phyloP scores from a whole-genome alignment of 139 green algal species.

The Diplosphaera chodatii region DNA sequence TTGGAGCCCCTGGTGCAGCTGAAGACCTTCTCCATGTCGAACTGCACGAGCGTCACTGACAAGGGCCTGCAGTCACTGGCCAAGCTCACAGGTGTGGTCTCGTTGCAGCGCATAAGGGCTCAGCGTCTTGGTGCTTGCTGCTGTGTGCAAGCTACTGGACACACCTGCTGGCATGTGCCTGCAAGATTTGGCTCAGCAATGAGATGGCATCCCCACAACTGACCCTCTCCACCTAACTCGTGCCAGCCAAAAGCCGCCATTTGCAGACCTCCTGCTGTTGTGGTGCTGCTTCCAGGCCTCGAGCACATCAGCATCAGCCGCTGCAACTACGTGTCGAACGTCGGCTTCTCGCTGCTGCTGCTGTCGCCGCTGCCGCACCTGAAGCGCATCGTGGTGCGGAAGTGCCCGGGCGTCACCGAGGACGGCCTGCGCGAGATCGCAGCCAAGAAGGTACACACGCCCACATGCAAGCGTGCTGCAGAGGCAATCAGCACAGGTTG shows the following conservation, averaged over 20 bases:
- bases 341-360: neutral
- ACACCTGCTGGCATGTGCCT: too few relatives aligned
- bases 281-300: neutral
- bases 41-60: neutral
- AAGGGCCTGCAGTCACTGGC: slow-evolving; percentile 15
- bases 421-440: neutral
- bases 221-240: too few relatives aligned
- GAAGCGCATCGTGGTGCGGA: neutral
- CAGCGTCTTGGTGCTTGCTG: too few relatives aligned
- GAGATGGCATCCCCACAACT: too few relatives aligned
- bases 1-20: neutral
- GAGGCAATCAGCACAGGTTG: too few relatives aligned
- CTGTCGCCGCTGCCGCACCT: neutral
- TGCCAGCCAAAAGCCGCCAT: too few relatives aligned
- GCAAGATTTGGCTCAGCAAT: too few relatives aligned
- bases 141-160: too few relatives aligned
- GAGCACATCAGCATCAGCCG: slow-evolving; percentile 1
- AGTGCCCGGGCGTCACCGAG: neutral
- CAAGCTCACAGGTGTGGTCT: slow-evolving; percentile 11
- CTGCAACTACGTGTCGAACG: neutral
- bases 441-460: neutral
- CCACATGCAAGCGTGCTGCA: too few relatives aligned
- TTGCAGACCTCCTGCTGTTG: too few relatives aligned
- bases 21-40: neutral
- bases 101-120: too few relatives aligned